These are phyloP conservation scores for Rubia peregrina DNA, from an alignment of 305 asterid species.

Conservation along the genomic window DNA sequence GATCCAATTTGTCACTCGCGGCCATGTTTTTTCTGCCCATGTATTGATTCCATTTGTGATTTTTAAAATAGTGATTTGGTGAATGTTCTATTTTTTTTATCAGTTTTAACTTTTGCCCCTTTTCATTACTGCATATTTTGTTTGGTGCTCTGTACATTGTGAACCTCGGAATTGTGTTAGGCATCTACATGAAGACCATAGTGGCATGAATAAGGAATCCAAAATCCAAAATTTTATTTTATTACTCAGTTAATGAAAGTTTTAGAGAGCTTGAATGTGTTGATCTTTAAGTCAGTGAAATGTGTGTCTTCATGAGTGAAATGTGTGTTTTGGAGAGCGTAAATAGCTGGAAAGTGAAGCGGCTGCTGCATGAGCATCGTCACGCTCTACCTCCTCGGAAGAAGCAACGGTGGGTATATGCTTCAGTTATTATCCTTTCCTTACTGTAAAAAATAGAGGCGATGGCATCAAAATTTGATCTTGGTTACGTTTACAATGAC, in stretches of 20 bases:
- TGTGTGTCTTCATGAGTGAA: no score
- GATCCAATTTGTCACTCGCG: conserved; percentile 69
- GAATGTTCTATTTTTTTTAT: neutral
- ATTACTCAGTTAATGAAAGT: neutral
- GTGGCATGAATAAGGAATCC: conserved; percentile 47
- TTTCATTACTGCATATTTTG: conserved; percentile 50
- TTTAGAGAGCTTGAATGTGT: neutral
- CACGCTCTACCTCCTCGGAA: conserved; percentile 93
- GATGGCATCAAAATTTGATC: neutral
- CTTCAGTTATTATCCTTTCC: neutral
- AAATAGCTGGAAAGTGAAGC: neutral
- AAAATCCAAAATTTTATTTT: neutral
- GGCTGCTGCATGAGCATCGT: conserved; percentile 94
- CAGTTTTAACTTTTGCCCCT: conserved; percentile 15
- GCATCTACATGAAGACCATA: conserved; percentile 70
- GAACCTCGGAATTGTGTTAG: conserved; percentile 71
- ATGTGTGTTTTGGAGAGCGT: no score
- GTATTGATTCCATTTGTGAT: conserved; percentile 25
- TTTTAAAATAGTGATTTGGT: neutral
- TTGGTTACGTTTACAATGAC: conserved; percentile 41
- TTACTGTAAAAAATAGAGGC: neutral
- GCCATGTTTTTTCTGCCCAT: conserved; percentile 79
- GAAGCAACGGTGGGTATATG: conserved; percentile 90
- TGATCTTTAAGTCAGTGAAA: neutral
- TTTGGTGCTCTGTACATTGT: conserved; percentile 72